A percentile compares a stretch with the other conserved stretches of the same genome.
Conservation (phyloP, 352 stramenopile species). For the Saprolegnia diclina region DNA sequence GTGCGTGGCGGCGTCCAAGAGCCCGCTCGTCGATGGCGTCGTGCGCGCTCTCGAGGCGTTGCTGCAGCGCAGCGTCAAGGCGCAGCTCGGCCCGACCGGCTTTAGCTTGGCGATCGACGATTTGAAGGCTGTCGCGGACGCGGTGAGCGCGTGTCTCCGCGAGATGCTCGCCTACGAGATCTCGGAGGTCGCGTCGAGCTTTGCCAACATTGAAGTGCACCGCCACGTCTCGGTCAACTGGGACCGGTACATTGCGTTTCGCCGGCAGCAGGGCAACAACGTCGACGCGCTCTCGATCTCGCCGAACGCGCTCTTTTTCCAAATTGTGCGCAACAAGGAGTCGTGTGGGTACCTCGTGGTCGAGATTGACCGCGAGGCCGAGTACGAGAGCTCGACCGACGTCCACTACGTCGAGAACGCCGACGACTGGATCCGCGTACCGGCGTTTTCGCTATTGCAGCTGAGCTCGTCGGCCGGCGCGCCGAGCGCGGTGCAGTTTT, state of each 20-base stretch:
- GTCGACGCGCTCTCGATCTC: constrained; percentile 80
- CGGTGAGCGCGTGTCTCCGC: constrained; percentile 36
- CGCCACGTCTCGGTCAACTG: constrained; percentile 76
- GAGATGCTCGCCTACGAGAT: constrained; percentile 83
- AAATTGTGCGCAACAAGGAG: constrained; percentile 77
- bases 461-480: constrained; percentile 50
- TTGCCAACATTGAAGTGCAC: constrained; percentile 77
- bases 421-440: constrained; percentile 66
- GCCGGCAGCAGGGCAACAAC: constrained; percentile 70
- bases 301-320: constrained; percentile 72
- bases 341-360: constrained; percentile 80
- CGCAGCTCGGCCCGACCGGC: constrained; percentile 50
- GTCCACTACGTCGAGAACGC: constrained; percentile 46
- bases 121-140: constrained; percentile 62
- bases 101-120: constrained; percentile 70
- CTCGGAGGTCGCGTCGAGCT: constrained; percentile 58
- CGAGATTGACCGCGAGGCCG: constrained; percentile 78
- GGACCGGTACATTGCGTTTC: constrained; percentile 80
- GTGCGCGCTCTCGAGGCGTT: constrained; percentile 63
- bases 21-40: constrained; percentile 42
- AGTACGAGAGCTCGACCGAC: constrained; percentile 50
- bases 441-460: constrained; percentile 77
- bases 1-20: constrained; percentile 59
- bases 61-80: constrained; percentile 74
- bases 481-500: constrained; percentile 74